Base-by-base conservation (phyloP, 441 rosid species). In the Dalechampia spathulata region DNA sequence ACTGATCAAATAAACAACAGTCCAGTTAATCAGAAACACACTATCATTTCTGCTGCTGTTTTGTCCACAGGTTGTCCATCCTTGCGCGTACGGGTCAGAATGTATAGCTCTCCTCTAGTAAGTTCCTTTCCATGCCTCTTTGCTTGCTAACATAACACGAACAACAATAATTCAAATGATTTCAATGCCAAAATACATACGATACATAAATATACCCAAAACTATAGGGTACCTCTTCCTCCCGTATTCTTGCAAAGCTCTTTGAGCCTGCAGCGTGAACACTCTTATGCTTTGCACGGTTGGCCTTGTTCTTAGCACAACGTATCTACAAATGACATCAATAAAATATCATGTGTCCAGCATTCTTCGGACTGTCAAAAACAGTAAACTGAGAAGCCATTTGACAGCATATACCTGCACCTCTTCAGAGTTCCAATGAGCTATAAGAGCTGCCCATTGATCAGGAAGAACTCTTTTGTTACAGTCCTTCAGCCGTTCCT, bases 181-280 rank as follows among this genome's bases (percentile, higher is more conserved):
- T 15, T n/a, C 4, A 26, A 48, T 21, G 21, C 10, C 44, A 34
- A 25, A 54, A 21, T 40, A 56, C 5, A 42, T 15, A 52, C 15
- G 23, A 58, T 3, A 46, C 20, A 17, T n/a, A 64, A 46, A 38
- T 39, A 63, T 10, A 58, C 21, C 56, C 37, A 57, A 49, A 58
- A 45, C 27, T 25, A 20, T 9, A 26, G 28, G 20, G 59, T 59
- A 72, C 81, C 78, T 70, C 77, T 58, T 76, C 77, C 57, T 76
- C 81, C 13, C 72, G 68, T 51, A 70, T 42, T 60, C 77, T 70
- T 41, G 78, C 78, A 56, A 43, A 76, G 49, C 78, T 76, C 68
- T 76, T 72, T 38, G 64, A 47, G 34, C 81, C 81, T 28, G 77
- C 21, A 26, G 73, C 46, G 54, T 66, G 77, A 12, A 13, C 19